Percentiles rank a stretch among this genome's conserved stretches.
These are phyloP conservation scores for Elsinoe arachidis DNA, from an alignment of 2,329 filamentous ascomycete species.

Conservation along the genomic window DNA sequence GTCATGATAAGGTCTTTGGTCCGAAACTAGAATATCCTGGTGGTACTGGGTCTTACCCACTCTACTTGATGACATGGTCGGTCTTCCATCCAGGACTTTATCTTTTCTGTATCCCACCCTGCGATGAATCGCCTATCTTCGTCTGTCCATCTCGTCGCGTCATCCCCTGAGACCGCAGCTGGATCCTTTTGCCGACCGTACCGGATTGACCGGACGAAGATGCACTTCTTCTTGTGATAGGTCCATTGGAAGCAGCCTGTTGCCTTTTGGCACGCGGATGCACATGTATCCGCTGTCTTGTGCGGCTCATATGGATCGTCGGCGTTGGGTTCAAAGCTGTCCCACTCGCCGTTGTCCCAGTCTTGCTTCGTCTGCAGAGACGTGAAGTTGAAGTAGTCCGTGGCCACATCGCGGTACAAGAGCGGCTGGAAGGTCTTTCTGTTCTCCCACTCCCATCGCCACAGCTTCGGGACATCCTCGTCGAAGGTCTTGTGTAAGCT, in stretches of 20 bases:
- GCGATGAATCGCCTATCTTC: slow-evolving; percentile 31
- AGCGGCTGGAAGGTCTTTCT: slow-evolving; percentile 22
- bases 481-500: slow-evolving; percentile 42
- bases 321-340: slow-evolving; percentile 23
- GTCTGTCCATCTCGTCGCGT: slow-evolving; percentile 21
- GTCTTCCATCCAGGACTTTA: slow-evolving; percentile 28
- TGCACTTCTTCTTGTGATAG: slow-evolving; percentile 20
- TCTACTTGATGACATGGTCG: slow-evolving; percentile 31
- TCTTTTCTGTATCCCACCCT: slow-evolving; percentile 32
- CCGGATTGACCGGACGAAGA: slow-evolving; percentile 28
- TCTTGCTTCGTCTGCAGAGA: slow-evolving; percentile 20
- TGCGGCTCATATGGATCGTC: slow-evolving; percentile 25
- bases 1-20: not conserved
- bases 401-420: slow-evolving; percentile 24
- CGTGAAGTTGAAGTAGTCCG: slow-evolving; percentile 23
- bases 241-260: slow-evolving; percentile 31
- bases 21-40: slow-evolving; percentile 18
- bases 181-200: slow-evolving; percentile 30
- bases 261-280: slow-evolving; percentile 38
- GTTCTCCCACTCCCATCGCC: slow-evolving; percentile 38
- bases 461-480: slow-evolving; percentile 42
- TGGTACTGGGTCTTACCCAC: slow-evolving; percentile 30
- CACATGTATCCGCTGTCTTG: slow-evolving; percentile 27
- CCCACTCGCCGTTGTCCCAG: slow-evolving; percentile 32
- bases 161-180: slow-evolving; percentile 12